phyloP scores from a whole-genome alignment of 768 basidiomycete species.

The Leucocoprinus sp. region DNA sequence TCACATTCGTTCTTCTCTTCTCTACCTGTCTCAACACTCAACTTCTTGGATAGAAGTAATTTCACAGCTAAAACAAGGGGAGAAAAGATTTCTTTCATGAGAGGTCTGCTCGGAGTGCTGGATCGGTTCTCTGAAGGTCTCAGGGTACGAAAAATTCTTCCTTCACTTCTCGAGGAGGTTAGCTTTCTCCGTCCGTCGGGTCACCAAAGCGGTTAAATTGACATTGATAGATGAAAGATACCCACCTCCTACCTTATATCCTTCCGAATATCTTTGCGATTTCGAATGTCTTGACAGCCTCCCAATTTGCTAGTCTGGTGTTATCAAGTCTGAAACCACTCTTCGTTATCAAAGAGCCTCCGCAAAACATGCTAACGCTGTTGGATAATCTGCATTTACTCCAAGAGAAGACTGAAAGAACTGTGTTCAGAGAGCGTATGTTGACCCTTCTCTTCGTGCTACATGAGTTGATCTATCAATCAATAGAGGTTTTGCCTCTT shows the following conservation, averaged over 20 bases:
- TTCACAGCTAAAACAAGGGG: slow-evolving; percentile 92
- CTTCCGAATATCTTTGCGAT: slow-evolving; percentile 94
- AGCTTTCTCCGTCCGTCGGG: slow-evolving; percentile 2
- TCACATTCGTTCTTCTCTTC: slow-evolving; percentile 91
- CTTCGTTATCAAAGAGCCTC: slow-evolving; percentile 88
- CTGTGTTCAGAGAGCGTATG: slow-evolving; percentile 83
- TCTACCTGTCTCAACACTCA: slow-evolving; percentile 89
- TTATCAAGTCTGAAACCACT: slow-evolving; percentile 85
- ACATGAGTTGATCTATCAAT: neutral
- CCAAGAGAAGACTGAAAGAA: slow-evolving; percentile 83
- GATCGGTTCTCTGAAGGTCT: slow-evolving; percentile 84
- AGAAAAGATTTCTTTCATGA: slow-evolving; percentile 96
- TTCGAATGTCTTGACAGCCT: slow-evolving; percentile 62
- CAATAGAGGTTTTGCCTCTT: slow-evolving; percentile 84
- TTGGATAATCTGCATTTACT: slow-evolving; percentile 84
- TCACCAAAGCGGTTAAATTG: slow-evolving; percentile 4
- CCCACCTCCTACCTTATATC: slow-evolving; percentile 86
- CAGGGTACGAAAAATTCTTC: slow-evolving; percentile 80
- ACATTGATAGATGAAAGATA: slow-evolving; percentile 75
- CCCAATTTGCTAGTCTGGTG: slow-evolving; percentile 75
- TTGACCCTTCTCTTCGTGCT: slow-evolving; percentile 11
- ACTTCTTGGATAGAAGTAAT: slow-evolving; percentile 91
- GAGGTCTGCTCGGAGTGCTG: slow-evolving; percentile 74
- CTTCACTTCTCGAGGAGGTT: slow-evolving; percentile 90
- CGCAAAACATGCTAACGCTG: slow-evolving; percentile 93